Evolutionary conservation across 2,329 filamentous ascomycete genomes (phyloP), one percentile per base, ranked within the genome.

Genomic region (Cytospora mali): DNA sequence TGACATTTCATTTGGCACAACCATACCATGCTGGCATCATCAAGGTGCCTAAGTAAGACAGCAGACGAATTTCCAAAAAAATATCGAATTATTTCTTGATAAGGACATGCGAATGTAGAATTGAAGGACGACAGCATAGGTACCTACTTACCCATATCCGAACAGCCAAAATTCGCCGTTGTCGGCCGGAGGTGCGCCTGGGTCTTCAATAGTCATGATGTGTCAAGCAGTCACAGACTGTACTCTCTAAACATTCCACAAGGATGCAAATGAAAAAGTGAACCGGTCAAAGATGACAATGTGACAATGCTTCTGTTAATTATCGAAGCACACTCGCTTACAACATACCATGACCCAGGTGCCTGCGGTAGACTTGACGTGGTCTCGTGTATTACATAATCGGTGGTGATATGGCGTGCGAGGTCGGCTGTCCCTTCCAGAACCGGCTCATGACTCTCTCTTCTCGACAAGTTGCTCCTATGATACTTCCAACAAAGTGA

Each of bases 91-190:
- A 18, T 5, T 16, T 18, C 28, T 9, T 27, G 31, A 23, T 18
- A 6, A 39, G 11, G 7, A 62, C 42, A 18, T 14, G 27, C 25
- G 50, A 25, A 49, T 55, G 28, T 18, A 28, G 60, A 33, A 9
- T 35, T 23, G 33, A 53, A 55, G 57, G 65, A 49, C n/a, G n/a
- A n/a, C n/a, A n/a, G n/a, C 61, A 33, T 55, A n/a, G n/a, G n/a
- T 42, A 55, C 42, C 64, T 54, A 65, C 69, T 64, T 64, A 97
- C 94, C 94, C 95, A 73, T 98, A 99, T 66, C 95, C 95, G 76
- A 97, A 98, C 52, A 99, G 81, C 95, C 95, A 99, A 71, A 98
- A 93, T 73, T 96, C 91, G 39, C 84, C 80, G 67, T 69, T 69
- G 71, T 72, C 72, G 70, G 69, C 68, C 51, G 71, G 64, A 53